phyloP scores from a whole-genome alignment of 495 filamentous ascomycete genomes.

The Aspergillus nanangensis region DNA sequence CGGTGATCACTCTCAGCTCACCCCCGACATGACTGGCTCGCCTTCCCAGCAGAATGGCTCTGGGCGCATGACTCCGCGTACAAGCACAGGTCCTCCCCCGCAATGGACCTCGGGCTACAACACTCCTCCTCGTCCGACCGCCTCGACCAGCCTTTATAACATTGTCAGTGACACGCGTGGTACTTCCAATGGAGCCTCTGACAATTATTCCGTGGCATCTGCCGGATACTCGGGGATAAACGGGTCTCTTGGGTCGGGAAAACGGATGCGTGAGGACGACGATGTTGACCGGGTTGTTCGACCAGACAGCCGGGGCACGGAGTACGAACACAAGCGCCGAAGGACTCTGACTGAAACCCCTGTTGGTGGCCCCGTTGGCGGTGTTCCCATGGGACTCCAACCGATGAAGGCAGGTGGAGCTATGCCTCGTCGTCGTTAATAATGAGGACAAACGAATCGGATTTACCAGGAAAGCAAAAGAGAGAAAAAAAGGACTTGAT shows the following conservation, averaged over 20 bases:
- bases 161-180: constrained; percentile 82
- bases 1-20: constrained; percentile 75
- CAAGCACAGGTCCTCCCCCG: constrained; percentile 54
- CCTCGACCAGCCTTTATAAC: constrained; percentile 82
- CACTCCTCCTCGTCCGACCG: constrained; percentile 69
- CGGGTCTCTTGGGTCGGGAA: constrained; percentile 60
- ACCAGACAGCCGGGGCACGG: constrained; percentile 59
- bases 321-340: constrained; percentile 74
- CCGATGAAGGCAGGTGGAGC: constrained; percentile 42
- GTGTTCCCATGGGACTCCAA: constrained; percentile 33
- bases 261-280: constrained; percentile 76
- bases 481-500: constrained; percentile 4
- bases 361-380: constrained; percentile 42
- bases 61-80: constrained; percentile 83
- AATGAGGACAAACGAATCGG: not conserved
- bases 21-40: constrained; percentile 81
- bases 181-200: constrained; percentile 61
- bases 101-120: constrained; percentile 78
- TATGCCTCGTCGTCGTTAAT: constrained; percentile 36
- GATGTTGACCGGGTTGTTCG: constrained; percentile 70
- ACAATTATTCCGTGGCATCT: constrained; percentile 61
- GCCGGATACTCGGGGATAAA: constrained; percentile 59
- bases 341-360: constrained; percentile 69
- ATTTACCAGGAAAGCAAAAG: constrained; percentile 4
- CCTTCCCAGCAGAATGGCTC: constrained; percentile 81